These are phyloP conservation scores for Diaporthe helianthi DNA, from an alignment of 2,329 filamentous ascomycete genomes.

Conservation along the genomic window DNA sequence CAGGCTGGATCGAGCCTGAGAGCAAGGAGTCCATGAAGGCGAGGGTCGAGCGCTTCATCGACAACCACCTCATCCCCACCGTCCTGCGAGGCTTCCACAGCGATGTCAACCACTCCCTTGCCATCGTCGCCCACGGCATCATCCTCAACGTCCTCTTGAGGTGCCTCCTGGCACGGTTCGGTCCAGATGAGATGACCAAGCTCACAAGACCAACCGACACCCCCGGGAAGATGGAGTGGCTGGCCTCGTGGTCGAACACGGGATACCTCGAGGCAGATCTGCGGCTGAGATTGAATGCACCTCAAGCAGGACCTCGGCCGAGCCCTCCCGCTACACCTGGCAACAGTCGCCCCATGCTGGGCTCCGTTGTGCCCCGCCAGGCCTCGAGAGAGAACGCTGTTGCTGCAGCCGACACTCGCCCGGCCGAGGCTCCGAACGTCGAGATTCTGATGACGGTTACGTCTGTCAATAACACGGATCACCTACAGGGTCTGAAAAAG, in stretches of 20 bases:
- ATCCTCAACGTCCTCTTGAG: conserved; percentile 75
- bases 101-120: conserved; percentile 53
- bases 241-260: conserved; percentile 60
- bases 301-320: not conserved
- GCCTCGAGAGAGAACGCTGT: not conserved
- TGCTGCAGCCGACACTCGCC: not conserved
- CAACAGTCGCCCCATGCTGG: not conserved
- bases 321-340: not conserved
- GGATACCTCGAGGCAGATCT: conserved; percentile 50
- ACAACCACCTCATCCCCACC: conserved; percentile 59
- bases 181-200: conserved; percentile 37
- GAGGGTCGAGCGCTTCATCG: conserved; percentile 72
- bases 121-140: conserved; percentile 83
- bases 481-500: conserved; percentile 77
- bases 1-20: conserved; percentile 55
- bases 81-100: conserved; percentile 28
- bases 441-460: conserved; percentile 53
- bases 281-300: conserved; percentile 9
- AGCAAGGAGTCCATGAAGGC: conserved; percentile 69
- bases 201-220: conserved; percentile 36
- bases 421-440: not conserved
- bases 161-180: conserved; percentile 64
- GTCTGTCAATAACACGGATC: conserved; percentile 72
- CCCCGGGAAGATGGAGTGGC: conserved; percentile 38
- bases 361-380: not conserved